Conservation (phyloP, 345 rosid species). For the Hibiscus tridactylites region DNA sequence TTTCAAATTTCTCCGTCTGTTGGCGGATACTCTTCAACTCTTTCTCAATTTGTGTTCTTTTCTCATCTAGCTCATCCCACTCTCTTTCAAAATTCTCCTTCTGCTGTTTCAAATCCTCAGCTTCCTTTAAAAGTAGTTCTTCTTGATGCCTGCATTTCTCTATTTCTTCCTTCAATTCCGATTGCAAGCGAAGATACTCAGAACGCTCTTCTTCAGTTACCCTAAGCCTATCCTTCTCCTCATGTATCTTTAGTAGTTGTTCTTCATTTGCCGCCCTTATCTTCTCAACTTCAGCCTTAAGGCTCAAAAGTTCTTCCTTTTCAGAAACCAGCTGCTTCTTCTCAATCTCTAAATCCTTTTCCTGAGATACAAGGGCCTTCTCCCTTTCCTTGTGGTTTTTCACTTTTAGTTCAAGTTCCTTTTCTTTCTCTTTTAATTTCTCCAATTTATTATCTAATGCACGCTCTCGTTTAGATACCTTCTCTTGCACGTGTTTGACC, state of each 20-base stretch:
- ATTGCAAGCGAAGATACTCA: constrained; percentile 59
- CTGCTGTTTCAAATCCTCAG: constrained; percentile 76
- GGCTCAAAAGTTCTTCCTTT: constrained; percentile 42
- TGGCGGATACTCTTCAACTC: constrained; percentile 41
- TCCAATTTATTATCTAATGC: constrained; percentile 64
- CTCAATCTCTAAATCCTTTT: constrained; percentile 55
- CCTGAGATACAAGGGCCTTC: constrained; percentile 53
- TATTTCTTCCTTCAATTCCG: constrained; percentile 68
- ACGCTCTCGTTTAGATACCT: constrained; percentile 66
- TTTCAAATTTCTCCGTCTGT: constrained; percentile 57
- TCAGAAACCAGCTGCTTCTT: constrained; percentile 42
- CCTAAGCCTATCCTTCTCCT: constrained; percentile 51
- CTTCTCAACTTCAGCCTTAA: constrained; percentile 65
- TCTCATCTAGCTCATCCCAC: constrained; percentile 90
- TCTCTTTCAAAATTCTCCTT: constrained; percentile 87
- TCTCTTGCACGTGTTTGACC: constrained; percentile 76
- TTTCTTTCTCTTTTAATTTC: constrained; percentile 73
- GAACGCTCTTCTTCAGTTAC: constrained; percentile 78
- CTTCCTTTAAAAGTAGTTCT: constrained; percentile 72
- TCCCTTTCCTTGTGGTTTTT: constrained; percentile 64
- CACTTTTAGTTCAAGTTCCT: constrained; percentile 46
- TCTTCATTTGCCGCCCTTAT: constrained; percentile 53
- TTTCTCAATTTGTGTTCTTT: constrained; percentile 22
- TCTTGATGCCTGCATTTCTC: constrained; percentile 67
- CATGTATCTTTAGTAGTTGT: constrained; percentile 43